These are phyloP conservation scores for Blastobotrys serpentis DNA, from an alignment of 1,139 yeast species.

Conservation along the genomic window DNA sequence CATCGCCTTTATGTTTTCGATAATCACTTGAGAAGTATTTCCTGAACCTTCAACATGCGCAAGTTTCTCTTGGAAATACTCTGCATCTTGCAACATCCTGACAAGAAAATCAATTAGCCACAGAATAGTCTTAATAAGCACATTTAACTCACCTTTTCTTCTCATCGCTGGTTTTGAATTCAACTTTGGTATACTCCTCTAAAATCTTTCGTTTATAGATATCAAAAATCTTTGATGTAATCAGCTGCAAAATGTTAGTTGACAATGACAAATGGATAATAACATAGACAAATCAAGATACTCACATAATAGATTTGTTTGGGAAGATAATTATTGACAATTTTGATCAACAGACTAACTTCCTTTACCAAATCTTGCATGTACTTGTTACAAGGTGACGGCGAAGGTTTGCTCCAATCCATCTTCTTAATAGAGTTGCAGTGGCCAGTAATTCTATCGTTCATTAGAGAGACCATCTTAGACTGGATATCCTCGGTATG, in stretches of 20 bases:
- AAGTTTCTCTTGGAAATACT: slow-evolving; percentile 60
- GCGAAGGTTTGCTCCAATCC: slow-evolving; percentile 51
- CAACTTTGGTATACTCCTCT: slow-evolving; percentile 54
- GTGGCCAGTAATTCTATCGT: slow-evolving; percentile 57
- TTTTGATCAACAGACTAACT: slow-evolving; percentile 60
- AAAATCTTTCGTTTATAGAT: slow-evolving; percentile 57
- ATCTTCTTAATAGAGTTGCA: slow-evolving; percentile 47
- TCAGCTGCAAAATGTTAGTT: slow-evolving; percentile 21
- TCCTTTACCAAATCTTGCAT: slow-evolving; percentile 70
- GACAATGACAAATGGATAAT: not conserved
- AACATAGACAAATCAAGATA: not conserved
- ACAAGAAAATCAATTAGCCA: too few relatives aligned
- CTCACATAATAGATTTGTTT: slow-evolving; percentile 45
- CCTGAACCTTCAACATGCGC: slow-evolving; percentile 64
- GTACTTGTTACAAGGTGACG: slow-evolving; percentile 52
- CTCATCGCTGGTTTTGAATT: slow-evolving; percentile 41
- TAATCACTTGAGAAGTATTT: slow-evolving; percentile 60
- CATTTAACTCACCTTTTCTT: slow-evolving; percentile 26
- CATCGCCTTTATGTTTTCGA: slow-evolving; percentile 62
- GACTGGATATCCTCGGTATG: slow-evolving; percentile 67
- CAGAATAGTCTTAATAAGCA: too few relatives aligned
- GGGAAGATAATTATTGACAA: slow-evolving; percentile 58
- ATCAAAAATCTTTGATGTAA: slow-evolving; percentile 45
- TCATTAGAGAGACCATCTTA: slow-evolving; percentile 68
- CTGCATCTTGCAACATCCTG: slow-evolving; percentile 58